Conservation (phyloP, 257 asterid genomes). For the Jacaranda copaia region DNA sequence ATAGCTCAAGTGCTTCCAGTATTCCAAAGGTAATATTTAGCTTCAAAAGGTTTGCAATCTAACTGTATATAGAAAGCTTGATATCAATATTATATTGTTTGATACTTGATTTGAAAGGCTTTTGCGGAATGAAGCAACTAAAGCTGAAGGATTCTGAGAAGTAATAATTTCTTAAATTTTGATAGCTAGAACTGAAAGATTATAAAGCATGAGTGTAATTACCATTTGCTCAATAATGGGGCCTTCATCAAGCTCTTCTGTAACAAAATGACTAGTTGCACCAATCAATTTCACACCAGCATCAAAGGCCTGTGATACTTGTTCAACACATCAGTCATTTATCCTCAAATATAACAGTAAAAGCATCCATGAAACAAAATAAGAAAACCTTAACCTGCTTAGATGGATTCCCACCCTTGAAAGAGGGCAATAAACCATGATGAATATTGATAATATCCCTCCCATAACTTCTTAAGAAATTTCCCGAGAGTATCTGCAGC, state of each 20-base stretch:
- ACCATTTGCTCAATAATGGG: conserved; percentile 99
- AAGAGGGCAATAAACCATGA: conserved; percentile 93
- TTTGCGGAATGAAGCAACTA: conserved; percentile 18
- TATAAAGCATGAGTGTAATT: conserved; percentile 31
- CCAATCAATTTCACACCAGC: conserved; percentile 97
- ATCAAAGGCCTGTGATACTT: conserved; percentile 77
- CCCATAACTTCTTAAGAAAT: conserved; percentile 70
- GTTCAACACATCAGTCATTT: conserved; percentile 19
- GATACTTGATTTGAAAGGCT: conserved; percentile 17
- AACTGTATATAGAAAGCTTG: conserved; percentile 11
- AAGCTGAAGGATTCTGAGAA: neutral
- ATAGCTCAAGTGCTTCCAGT: neutral
- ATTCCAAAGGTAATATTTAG: conserved; percentile 6
- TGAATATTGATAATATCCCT: conserved; percentile 91
- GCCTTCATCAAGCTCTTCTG: conserved; percentile 92
- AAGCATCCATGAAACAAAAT: conserved; percentile 25
- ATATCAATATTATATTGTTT: neutral
- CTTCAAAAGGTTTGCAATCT: neutral
- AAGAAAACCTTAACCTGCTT: conserved; percentile 66
- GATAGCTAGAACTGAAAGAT: conserved; percentile 11
- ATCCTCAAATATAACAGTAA: conserved; percentile 3
- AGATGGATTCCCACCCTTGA: conserved; percentile 94
- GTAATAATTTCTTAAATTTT: neutral
- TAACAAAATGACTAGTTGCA: conserved; percentile 93
- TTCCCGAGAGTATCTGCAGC: conserved; percentile 79